Evolutionary conservation across 2,329 filamentous ascomycete species (phyloP), one percentile per base, ranked within the genome.

Genomic region (Pyricularia sp.): DNA sequence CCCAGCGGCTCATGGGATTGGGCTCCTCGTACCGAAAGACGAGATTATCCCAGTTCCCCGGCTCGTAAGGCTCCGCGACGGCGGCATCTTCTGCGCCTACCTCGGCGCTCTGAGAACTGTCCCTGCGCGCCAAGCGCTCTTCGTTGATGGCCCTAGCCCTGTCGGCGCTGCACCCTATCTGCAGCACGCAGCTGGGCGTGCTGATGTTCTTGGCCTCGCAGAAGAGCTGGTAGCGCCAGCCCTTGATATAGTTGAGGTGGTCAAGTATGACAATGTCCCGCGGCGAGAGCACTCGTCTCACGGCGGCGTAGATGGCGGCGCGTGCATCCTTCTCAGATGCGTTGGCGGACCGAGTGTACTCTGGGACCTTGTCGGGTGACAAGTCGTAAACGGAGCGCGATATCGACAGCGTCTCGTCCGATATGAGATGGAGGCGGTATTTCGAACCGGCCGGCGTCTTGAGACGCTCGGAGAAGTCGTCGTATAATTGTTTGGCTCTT

Each of bases 211-310:
- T 95, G 55, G 92, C 88, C 79, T 95, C 92, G 80, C 92, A 94
- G 78, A 90, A 90, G 26, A 96, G 82, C 81, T 96, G 92, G 77
- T 96, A 96, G 66, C 92, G 85, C 86, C 92, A 95, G 55, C 92
- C 92, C 78, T 95, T 95, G 80, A 96, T 96, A 79, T 95, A 96
- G 79, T 95, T 95, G 70, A 92, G 81, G 1, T 89, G 88, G 76
- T 96, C 92, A 20, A 93, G 86, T 65, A 96, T 87, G 68, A 95
- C 91, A 69, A 96, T 88, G 75, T 92, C 90, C 74, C 88, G 87
- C 69, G 88, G 85, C 70, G 86, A 88, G 33, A 96, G 83, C 66
- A 89, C 85, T 63, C 92, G 85, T 82, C 94, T 94, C 64, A 94
- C 90, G 70, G 92, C 91, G 70, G 86, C 92, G 77, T 91, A 92